Conservation (phyloP, 2,329 filamentous ascomycete genomes). For the Paracoccidioides lutzii region DNA sequence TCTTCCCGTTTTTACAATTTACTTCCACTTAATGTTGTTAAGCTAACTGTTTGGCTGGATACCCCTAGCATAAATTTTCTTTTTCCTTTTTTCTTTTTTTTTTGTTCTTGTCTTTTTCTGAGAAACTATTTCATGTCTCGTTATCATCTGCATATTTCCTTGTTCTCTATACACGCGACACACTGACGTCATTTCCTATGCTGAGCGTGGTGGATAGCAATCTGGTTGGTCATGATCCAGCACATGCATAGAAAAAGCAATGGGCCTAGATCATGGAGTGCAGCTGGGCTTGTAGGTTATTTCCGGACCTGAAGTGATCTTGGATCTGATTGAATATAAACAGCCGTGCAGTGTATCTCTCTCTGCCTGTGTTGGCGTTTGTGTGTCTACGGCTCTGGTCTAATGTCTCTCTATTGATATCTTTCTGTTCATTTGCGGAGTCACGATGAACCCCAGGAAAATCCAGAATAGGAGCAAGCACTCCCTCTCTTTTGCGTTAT, state of each 20-base stretch:
- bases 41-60: not conserved
- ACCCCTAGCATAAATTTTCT: not conserved
- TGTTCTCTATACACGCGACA: not conserved
- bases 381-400: no score
- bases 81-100: no score
- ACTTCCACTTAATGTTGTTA: no score
- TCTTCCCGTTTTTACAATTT: not conserved
- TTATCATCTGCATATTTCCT: not conserved
- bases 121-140: not conserved
- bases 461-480: no score
- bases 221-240: not conserved
- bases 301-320: not conserved
- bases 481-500: no score
- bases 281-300: not conserved
- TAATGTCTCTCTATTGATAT: no score
- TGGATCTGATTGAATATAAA: not conserved
- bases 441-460: no score
- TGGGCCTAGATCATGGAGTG: not conserved
- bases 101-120: not conserved
- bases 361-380: no score
- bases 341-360: no score
- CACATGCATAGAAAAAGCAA: not conserved
- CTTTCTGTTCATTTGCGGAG: no score
- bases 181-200: not conserved
- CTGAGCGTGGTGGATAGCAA: not conserved